phyloP scores from a whole-genome alignment of 176 grass and related monocot species.

The Paspalum notatum region DNA sequence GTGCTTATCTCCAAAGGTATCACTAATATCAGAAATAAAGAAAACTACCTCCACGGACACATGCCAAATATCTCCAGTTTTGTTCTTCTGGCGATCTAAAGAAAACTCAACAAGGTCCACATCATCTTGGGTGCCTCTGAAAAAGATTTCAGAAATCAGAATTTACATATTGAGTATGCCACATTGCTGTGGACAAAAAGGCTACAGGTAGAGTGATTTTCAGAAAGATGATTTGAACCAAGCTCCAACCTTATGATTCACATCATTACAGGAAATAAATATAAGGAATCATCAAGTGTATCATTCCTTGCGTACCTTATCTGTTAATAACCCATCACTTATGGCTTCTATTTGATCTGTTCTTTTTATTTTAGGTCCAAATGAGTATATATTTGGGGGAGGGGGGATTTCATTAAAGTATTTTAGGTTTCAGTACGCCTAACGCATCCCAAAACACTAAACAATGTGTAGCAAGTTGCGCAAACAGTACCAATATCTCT shows the following conservation, averaged over 20 bases:
- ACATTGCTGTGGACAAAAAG: conserved; percentile 8
- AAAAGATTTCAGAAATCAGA: conserved; percentile 31
- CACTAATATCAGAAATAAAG: conserved; percentile 22
- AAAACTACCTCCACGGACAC: conserved; percentile 75
- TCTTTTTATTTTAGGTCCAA: background rate
- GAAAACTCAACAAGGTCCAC: conserved; percentile 55
- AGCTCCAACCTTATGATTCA: background rate
- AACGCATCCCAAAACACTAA: background rate
- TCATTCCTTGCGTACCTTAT: background rate
- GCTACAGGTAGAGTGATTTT: conserved; percentile 20
- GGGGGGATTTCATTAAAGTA: background rate
- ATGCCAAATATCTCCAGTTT: conserved; percentile 96
- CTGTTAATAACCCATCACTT: background rate
- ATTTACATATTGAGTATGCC: conserved; percentile 23
- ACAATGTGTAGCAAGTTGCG: background rate
- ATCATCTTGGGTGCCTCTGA: conserved; percentile 50
- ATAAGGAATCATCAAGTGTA: background rate
- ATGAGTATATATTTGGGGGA: too few species aligned
- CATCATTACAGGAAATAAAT: background rate
- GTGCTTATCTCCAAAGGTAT: conserved; percentile 8
- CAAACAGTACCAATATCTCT: background rate
- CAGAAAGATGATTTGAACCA: conserved; percentile 28
- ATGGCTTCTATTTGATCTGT: conserved; percentile 1
- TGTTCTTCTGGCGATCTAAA: conserved; percentile 70
- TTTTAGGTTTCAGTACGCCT: background rate